A percentile compares a stretch with the other conserved stretches of the same genome.
phyloP scores from a whole-genome alignment of 1,284 basidiomycete species.

The Cutaneotrichosporon spelunceum region DNA sequence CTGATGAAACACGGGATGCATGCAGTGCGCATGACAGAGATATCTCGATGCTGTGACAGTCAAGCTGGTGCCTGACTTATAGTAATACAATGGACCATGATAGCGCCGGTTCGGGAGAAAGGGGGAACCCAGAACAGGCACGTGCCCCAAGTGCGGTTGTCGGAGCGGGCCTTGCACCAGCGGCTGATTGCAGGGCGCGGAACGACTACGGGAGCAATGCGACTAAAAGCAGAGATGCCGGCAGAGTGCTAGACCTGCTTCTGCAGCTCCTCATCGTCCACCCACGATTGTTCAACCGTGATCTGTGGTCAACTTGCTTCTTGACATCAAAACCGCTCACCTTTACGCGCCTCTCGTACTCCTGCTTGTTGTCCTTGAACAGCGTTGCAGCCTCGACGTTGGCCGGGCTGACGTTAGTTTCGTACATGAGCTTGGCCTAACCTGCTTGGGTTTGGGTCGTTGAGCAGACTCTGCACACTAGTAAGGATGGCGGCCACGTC shows the following conservation, averaged over 20 bases:
- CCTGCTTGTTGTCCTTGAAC: constrained; percentile 98
- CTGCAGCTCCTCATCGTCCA: constrained; percentile 36
- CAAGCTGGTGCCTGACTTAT: not conserved
- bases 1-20: not conserved
- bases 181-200: not conserved
- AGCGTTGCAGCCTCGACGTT: constrained; percentile 96
- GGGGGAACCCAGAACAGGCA: no score
- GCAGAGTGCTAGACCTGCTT: constrained; percentile 21
- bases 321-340: constrained; percentile 49
- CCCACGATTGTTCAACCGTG: constrained; percentile 44
- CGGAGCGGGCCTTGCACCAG: not conserved
- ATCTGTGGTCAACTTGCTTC: constrained; percentile 20
- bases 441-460: constrained; percentile 93
- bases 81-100: constrained; percentile 2
- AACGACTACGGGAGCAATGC: not conserved
- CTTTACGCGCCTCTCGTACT: constrained; percentile 88
- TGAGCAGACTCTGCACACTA: constrained; percentile 87
- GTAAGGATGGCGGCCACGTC: constrained; percentile 98
- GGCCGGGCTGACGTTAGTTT: constrained; percentile 65
- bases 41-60: not conserved
- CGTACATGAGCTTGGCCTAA: constrained; percentile 37
- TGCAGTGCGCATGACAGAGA: not conserved
- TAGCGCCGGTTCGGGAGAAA: not conserved
- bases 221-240: constrained; percentile 10
- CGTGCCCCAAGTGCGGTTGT: not conserved